Percentiles rank a stretch among this genome's conserved stretches.
Evolutionary conservation across 805 yeast species (phyloP).

Genomic region (Kuraishia borneana): DNA sequence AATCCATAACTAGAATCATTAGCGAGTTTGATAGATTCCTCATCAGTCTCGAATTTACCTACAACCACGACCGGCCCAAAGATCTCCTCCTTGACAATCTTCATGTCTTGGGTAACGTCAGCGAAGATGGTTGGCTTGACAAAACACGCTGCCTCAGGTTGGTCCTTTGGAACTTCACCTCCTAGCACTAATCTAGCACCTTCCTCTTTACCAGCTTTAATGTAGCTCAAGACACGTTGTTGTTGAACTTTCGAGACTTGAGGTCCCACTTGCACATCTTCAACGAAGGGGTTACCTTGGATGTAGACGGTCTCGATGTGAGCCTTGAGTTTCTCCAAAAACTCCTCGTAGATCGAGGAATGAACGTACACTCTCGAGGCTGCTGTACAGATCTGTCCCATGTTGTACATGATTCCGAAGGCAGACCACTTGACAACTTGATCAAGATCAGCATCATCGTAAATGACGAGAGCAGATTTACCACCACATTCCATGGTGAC

Average conservation of each 20-base stretch:
- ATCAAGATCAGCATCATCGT: conserved; percentile 52
- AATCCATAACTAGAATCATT: conserved; percentile 64
- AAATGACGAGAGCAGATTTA: conserved; percentile 52
- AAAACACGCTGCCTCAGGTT: conserved; percentile 29
- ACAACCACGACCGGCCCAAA: conserved; percentile 74
- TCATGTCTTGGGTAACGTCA: conserved; percentile 54
- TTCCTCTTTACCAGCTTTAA: conserved; percentile 31
- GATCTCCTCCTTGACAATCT: conserved; percentile 60
- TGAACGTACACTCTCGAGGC: conserved; percentile 53
- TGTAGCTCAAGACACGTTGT: conserved; percentile 36
- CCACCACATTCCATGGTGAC: conserved; percentile 69
- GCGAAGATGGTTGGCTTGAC: conserved; percentile 63
- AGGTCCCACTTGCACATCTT: conserved; percentile 45
- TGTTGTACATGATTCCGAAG: conserved; percentile 50
- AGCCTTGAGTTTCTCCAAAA: conserved; percentile 30
- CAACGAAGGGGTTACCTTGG: conserved; percentile 44
- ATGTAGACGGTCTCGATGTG: conserved; percentile 37
- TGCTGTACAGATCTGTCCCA: conserved; percentile 63
- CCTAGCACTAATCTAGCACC: conserved; percentile 30
- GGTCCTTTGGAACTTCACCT: not conserved
- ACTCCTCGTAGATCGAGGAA: conserved; percentile 43
- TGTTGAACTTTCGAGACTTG: conserved; percentile 45
- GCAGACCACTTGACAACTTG: conserved; percentile 63
- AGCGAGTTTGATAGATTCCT: conserved; percentile 55
- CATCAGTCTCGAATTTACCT: conserved; percentile 51